Conservation (phyloP, 305 asterid species). For the Fraxinus sp. region DNA sequence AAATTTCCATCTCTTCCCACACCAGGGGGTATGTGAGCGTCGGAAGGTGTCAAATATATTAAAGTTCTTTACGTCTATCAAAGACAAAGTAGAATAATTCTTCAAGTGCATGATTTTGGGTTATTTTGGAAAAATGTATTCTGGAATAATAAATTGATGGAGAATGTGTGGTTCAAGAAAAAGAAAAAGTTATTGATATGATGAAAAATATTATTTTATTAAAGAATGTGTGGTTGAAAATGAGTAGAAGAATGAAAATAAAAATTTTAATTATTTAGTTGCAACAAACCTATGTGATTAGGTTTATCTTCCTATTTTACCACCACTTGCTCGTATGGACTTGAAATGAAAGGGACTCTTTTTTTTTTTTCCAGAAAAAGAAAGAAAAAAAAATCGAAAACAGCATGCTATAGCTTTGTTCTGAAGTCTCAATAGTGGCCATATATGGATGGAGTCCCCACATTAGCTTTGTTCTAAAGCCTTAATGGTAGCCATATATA, state of each 20-base stretch:
- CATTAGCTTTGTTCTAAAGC: background rate
- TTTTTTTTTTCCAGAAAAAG: too few species aligned
- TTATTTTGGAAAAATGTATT: too few species aligned
- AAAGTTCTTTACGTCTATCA: background rate
- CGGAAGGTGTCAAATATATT: background rate
- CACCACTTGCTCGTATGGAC: background rate
- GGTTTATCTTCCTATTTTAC: background rate
- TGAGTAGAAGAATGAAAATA: too few species aligned
- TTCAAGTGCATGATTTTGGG: too few species aligned
- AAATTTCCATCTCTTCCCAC: background rate
- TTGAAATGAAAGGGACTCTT: background rate
- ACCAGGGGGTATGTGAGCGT: background rate
- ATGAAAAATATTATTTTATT: too few species aligned
- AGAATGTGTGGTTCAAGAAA: too few species aligned
- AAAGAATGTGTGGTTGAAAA: too few species aligned
- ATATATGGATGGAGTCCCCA: background rate
- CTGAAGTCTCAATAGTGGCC: background rate
- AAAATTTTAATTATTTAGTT: background rate
- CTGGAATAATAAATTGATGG: too few species aligned
- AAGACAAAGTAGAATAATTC: background rate
- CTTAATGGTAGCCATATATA: background rate
- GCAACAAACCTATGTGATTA: background rate
- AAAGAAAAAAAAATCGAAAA: too few species aligned
- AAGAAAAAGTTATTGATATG: too few species aligned
- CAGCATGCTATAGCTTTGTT: background rate